A percentile compares a stretch with the other conserved stretches of the same genome.
phyloP scores from a whole-genome alignment of 2,329 filamentous ascomycete species.

The Rutstroemia sp. region DNA sequence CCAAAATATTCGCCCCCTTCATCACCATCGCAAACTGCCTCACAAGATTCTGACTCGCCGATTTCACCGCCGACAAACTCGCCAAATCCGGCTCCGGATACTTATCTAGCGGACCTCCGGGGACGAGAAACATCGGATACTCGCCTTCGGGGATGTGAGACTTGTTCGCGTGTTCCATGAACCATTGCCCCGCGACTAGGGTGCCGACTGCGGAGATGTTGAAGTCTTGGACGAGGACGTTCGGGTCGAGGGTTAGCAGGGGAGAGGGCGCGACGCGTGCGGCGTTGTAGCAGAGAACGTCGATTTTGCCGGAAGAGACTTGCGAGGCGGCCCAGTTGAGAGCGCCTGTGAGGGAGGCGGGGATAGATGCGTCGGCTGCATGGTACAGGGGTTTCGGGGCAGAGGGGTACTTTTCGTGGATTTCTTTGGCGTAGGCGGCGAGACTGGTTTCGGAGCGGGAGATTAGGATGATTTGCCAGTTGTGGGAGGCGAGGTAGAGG shows the following conservation, averaged over 20 bases:
- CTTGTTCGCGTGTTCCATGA: not conserved
- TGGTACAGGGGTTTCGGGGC: not conserved
- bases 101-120: not conserved
- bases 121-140: not conserved
- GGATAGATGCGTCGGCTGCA: not conserved
- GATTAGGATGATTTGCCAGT: constrained; percentile 2
- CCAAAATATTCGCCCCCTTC: not conserved
- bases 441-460: not conserved
- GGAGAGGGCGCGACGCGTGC: not conserved
- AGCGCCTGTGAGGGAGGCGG: not conserved
- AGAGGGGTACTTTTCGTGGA: not conserved
- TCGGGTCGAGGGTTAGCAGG: not conserved
- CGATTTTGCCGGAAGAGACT: not conserved
- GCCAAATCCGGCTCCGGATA: not conserved
- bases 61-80: not conserved
- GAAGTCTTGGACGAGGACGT: not conserved
- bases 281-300: constrained; percentile 3
- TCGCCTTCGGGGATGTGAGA: not conserved
- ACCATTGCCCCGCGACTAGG: constrained; percentile 4
- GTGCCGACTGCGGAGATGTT: not conserved
- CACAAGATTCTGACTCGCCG: constrained; percentile 1
- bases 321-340: not conserved
- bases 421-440: not conserved
- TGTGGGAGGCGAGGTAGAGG: constrained; percentile 5
- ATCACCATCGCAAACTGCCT: constrained; percentile 2